Evolutionary conservation across 345 rosid species (phyloP), one percentile per base, ranked within the genome.

Genomic region (Salix udensis): DNA sequence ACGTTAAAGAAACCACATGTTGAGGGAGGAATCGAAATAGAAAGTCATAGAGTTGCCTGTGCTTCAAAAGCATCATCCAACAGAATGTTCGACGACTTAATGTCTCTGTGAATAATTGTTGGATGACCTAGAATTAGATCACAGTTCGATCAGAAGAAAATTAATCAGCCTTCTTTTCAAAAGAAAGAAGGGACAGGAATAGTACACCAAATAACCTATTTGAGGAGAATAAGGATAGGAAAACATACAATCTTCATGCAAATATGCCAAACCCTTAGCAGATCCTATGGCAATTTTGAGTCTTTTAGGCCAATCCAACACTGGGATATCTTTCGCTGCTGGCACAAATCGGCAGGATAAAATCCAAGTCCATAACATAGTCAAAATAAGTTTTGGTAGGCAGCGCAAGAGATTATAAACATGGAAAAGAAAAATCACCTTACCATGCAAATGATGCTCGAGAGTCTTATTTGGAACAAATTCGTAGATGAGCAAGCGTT

Each of bases 191-290:
- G 34, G 67, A 12, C n/a, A 55, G 26, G 24, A 21, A 26, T 15
- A 10, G 58, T 19, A 52, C 7, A 71, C 2, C 1, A 67, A 28
- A 77, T 4, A 10, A 68, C 26, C 14, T 7, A 44, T 40, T 31
- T 21, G 23, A 40, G 50, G 64, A 60, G 66, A 68, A 70, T 6
- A 50, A 26, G 60, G 70, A 39, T 42, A 80, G 65, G 55, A 67
- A 72, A 61, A 86, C 99, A 9, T 88, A 96, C 98, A 96, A 64
- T 94, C 99, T 88, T 96, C 99, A 44, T 96, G 98, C 71, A 96
- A 86, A 84, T 94, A 96, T 23, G 99, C 97, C 85, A 96, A 87
- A 30, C 98, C 99, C 94, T 94, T 96, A 7, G 99, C 99, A 61
- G 99, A 84, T 15, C 99, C 98, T 31, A 92, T 72, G 46, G 99